Conservation (phyloP, 106 monocot species). For the Phalaenopsis equestris region DNA sequence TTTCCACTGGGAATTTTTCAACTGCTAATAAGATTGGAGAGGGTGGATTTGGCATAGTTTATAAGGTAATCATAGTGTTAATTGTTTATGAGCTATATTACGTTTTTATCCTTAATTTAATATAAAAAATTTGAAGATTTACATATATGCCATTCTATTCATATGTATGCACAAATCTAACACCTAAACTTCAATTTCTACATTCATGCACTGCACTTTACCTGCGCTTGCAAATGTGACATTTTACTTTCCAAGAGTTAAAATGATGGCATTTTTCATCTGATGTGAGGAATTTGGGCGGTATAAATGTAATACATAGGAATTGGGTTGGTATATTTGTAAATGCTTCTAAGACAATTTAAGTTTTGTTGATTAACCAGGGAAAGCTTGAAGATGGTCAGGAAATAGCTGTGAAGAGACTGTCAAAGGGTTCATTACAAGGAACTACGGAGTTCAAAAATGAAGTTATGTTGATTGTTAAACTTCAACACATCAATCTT, state of each 20-base stretch:
- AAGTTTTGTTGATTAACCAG: constrained; percentile 13
- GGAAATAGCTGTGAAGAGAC: constrained; percentile 47
- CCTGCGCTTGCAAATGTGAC: no score
- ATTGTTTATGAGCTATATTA: not conserved
- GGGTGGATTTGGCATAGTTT: constrained; percentile 33
- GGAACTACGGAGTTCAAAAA: constrained; percentile 55
- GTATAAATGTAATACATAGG: no score
- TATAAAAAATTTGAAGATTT: not conserved
- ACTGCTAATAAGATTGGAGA: constrained; percentile 13
- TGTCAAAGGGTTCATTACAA: constrained; percentile 42
- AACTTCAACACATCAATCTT: constrained; percentile 52
- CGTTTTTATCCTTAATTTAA: not conserved
- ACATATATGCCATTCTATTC: no score
- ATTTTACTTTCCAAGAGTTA: no score
- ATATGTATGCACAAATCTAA: no score
- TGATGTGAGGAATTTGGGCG: no score
- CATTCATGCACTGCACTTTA: no score
- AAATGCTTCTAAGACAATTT: constrained; percentile 50
- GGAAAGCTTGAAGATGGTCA: constrained; percentile 28
- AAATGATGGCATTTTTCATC: no score
- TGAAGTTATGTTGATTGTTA: constrained; percentile 47
- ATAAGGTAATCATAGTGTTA: constrained; percentile 19
- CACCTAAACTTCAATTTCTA: no score
- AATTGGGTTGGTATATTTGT: constrained; percentile 14
- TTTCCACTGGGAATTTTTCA: constrained; percentile 24